phyloP scores from a whole-genome alignment of 2,329 filamentous ascomycete genomes.

The Keithomyces neogunnii region DNA sequence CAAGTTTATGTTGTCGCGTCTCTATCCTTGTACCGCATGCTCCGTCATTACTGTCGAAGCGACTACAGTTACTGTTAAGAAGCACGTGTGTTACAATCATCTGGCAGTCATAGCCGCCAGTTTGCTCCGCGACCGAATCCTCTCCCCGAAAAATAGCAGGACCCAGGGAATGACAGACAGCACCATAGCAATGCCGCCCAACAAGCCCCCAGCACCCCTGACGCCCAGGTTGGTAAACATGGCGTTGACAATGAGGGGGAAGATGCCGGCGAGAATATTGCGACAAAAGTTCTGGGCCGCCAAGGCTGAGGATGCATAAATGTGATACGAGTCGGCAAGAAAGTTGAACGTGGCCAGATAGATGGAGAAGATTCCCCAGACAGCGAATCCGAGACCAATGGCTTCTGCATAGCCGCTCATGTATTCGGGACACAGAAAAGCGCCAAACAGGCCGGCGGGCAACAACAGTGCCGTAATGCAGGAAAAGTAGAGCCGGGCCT shows the following conservation, averaged over 20 bases:
- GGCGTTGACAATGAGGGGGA: slow-evolving; percentile 66
- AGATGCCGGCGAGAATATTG: slow-evolving; percentile 73
- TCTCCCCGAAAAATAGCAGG: slow-evolving; percentile 67
- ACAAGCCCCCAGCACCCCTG: slow-evolving; percentile 60
- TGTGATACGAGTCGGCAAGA: slow-evolving; percentile 78
- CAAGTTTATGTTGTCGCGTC: no score
- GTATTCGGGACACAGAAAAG: slow-evolving; percentile 19
- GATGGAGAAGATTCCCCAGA: slow-evolving; percentile 78
- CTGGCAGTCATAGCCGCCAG: slow-evolving; percentile 55
- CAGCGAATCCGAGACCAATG: slow-evolving; percentile 63
- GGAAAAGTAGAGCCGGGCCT: slow-evolving; percentile 74
- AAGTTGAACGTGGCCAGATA: slow-evolving; percentile 92
- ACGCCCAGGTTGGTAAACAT: slow-evolving; percentile 69
- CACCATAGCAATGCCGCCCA: slow-evolving; percentile 62
- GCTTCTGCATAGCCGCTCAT: slow-evolving; percentile 20
- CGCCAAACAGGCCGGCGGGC: slow-evolving; percentile 64
- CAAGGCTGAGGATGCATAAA: slow-evolving; percentile 75
- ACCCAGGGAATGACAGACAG: slow-evolving; percentile 84
- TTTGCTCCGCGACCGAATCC: slow-evolving; percentile 65
- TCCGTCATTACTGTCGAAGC: not conserved
- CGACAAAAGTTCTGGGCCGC: slow-evolving; percentile 82
- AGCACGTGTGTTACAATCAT: not conserved
- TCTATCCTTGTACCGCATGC: not conserved
- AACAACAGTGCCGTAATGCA: slow-evolving; percentile 69
- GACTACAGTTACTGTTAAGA: not conserved